Evolutionary conservation across 1,139 yeast genomes (phyloP).

Genomic region (Pneumocystis wakefieldiae): DNA sequence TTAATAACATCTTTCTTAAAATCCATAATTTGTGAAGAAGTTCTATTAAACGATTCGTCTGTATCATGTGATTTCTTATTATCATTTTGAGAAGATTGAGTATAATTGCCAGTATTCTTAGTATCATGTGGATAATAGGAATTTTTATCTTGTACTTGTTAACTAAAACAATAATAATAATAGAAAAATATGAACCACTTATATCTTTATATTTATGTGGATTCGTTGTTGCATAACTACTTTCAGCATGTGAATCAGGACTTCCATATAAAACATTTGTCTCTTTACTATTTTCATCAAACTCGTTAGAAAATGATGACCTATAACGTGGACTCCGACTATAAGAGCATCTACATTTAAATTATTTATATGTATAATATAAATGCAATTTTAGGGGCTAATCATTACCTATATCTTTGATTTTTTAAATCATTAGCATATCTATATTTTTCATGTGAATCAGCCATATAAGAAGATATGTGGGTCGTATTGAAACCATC

Average conservation of each 20-base stretch:
- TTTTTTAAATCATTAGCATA: neutral
- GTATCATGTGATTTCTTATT: neutral
- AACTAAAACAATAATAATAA: neutral
- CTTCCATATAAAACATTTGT: neutral
- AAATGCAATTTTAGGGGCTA: neutral
- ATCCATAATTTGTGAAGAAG: neutral
- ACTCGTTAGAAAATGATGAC: neutral
- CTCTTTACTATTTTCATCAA: neutral
- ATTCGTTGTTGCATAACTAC: neutral
- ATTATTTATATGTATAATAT: neutral
- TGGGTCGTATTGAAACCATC: neutral
- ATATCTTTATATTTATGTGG: neutral
- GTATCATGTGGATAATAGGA: neutral
- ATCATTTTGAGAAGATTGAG: neutral
- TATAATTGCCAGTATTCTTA: neutral
- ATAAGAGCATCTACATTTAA: neutral
- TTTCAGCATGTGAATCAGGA: neutral
- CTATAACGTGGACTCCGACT: neutral
- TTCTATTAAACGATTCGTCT: neutral
- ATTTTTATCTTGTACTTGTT: neutral
- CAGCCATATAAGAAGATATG: neutral
- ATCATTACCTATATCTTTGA: neutral
- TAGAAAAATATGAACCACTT: neutral
- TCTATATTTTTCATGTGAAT: neutral
- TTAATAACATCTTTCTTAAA: neutral